These are phyloP conservation scores for Anethum foeniculum DNA, from an alignment of 140 eudicot genomes.

Conservation along the genomic window DNA sequence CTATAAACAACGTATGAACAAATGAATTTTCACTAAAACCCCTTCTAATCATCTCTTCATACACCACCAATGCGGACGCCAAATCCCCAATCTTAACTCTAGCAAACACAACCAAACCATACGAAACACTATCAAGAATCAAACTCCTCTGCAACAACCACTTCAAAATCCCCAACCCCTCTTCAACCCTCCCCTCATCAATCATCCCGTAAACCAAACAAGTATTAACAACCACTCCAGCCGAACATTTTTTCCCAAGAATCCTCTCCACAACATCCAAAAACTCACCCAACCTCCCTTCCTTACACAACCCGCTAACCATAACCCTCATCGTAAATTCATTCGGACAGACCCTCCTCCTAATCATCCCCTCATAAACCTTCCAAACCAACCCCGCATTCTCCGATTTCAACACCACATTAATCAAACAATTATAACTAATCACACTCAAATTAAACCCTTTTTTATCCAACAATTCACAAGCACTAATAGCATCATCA, in stretches of 20 bases:
- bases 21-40: slow-evolving; percentile 70
- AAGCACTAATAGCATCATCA: slow-evolving; percentile 41
- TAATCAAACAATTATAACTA: slow-evolving; percentile 59
- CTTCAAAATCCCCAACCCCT: slow-evolving; percentile 55
- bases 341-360: slow-evolving; percentile 49
- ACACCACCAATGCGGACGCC: slow-evolving; percentile 53
- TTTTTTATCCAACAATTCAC: slow-evolving; percentile 42
- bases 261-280: slow-evolving; percentile 55
- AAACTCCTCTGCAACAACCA: slow-evolving; percentile 53
- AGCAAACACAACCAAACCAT: slow-evolving; percentile 53
- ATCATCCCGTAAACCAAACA: slow-evolving; percentile 57
- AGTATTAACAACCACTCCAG: slow-evolving; percentile 58
- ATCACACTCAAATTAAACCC: slow-evolving; percentile 50
- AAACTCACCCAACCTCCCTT: slow-evolving; percentile 54
- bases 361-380: slow-evolving; percentile 72
- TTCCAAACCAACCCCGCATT: slow-evolving; percentile 42
- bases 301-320: slow-evolving; percentile 66
- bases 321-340: slow-evolving; percentile 49
- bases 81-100: slow-evolving; percentile 48
- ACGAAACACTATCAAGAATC: slow-evolving; percentile 67
- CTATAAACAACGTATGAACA: slow-evolving; percentile 44
- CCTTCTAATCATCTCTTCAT: slow-evolving; percentile 62
- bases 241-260: slow-evolving; percentile 62
- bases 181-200: slow-evolving; percentile 48
- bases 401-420: slow-evolving; percentile 55